phyloP scores from a whole-genome alignment of 768 basidiomycete genomes.

The Boletus rubroflammeus region DNA sequence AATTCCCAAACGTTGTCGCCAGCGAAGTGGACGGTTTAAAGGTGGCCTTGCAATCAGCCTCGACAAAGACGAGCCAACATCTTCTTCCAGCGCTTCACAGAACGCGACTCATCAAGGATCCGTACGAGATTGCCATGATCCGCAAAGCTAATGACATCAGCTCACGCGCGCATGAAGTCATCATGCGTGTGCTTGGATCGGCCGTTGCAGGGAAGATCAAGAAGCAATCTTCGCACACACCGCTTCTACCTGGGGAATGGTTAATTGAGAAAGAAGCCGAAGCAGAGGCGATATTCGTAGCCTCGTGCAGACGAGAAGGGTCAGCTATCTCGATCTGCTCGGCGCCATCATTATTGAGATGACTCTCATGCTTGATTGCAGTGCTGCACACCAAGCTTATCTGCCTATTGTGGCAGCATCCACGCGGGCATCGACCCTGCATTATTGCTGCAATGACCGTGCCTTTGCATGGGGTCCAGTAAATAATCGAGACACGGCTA shows the following conservation, averaged over 20 bases:
- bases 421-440: constrained; percentile 81
- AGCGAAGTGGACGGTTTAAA: constrained; percentile 8
- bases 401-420: constrained; percentile 90
- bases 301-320: constrained; percentile 87
- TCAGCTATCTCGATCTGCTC: constrained; percentile 34
- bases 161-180: constrained; percentile 83
- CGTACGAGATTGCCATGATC: constrained; percentile 70
- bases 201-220: constrained; percentile 59
- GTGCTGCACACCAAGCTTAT: constrained; percentile 85
- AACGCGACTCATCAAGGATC: constrained; percentile 76
- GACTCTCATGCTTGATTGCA: constrained; percentile 26
- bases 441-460: constrained; percentile 92
- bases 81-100: constrained; percentile 77
- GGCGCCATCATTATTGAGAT: neutral
- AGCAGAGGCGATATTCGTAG: constrained; percentile 91
- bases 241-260: constrained; percentile 75
- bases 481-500: constrained; percentile 49
- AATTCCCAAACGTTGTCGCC: constrained; percentile 17
- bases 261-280: constrained; percentile 89
- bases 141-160: constrained; percentile 80
- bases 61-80: constrained; percentile 34
- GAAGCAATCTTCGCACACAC: constrained; percentile 39
- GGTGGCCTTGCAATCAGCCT: neutral
- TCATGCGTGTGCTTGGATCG: constrained; percentile 86
- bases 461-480: constrained; percentile 85